Evolutionary conservation across 306 rosid genomes (phyloP), one percentile per base, ranked within the genome.

Genomic region (Betula pendula): DNA sequence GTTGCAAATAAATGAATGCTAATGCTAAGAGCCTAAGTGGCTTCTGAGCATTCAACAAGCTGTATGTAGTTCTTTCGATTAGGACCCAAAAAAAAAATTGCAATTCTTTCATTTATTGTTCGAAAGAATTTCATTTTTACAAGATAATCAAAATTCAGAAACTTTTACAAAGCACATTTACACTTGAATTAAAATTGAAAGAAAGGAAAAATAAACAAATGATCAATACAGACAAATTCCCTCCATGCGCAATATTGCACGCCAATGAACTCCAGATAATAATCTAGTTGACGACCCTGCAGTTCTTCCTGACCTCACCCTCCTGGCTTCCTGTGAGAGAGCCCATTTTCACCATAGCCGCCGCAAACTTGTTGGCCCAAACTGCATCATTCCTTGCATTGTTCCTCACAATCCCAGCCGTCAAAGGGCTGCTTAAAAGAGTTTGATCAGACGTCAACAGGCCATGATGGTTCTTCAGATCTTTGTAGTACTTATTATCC

Each of bases 341-440:
- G 33, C 76, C 76, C 76, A 53, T 73, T 55, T 73, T 73, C 44
- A 73, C 77, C 77, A 73, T 55, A n/a, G 77, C 68, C 10, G 35
- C 67, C 14, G 68, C 77, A 53, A 73, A 73, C 44, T 73, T 73
- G 19, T 53, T 73, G 12, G 51, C 35, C 77, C 68, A 73, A 19
- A 35, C 67, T 6, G 49, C 68, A 7, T 8, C 33, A 55, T 73
- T 15, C 25, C 51, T 31, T 11, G 68, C 68, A 24, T 53, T 55
- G 44, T 73, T 10, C 35, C 49, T 53, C 77, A 73, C 77, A 7
- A 38, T 52, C 51, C 49, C n/a, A 6, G 67, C 35, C 8, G 53
- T 73, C 5, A 68, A 12, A 56, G 33, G 5, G 47, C 77, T 55
- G 29, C 20, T 55, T 35, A 55, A 55, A 55, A 73, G 68, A 22